Conservation (phyloP, 805 yeast species). For the Saccharomycopsis selenospora region DNA sequence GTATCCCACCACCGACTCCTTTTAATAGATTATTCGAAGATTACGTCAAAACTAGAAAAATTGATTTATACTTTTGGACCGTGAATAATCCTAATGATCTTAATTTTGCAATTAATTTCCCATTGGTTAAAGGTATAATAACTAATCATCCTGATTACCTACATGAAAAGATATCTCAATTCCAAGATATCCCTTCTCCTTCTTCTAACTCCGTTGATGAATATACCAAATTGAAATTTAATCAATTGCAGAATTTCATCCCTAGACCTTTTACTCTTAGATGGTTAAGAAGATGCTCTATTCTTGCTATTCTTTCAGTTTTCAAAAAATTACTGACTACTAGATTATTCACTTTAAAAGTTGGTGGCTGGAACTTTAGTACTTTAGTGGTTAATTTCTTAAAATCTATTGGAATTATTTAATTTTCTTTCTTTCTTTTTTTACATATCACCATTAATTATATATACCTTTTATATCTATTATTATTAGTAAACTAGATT, state of each 20-base stretch:
- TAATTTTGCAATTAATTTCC: constrained; percentile 19
- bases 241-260: background rate
- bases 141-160: constrained; percentile 24
- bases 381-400: background rate
- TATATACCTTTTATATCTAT: too few species aligned
- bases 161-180: constrained; percentile 1
- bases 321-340: background rate
- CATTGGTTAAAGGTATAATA: constrained; percentile 23
- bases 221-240: background rate
- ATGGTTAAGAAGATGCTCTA: background rate
- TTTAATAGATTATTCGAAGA: constrained; percentile 6
- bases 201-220: background rate
- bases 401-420: background rate
- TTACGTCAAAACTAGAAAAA: constrained; percentile 2
- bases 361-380: background rate
- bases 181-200: background rate
- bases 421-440: too few species aligned
- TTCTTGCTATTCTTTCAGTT: background rate
- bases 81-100: constrained; percentile 27
- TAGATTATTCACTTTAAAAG: background rate
- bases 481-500: too few species aligned
- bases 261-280: background rate
- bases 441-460: too few species aligned
- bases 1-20: background rate
- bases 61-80: constrained; percentile 34